Evolutionary conservation across 2,329 filamentous ascomycete genomes (phyloP), one percentile per base, ranked within the genome.

Genomic region (Xylariaceae sp.): DNA sequence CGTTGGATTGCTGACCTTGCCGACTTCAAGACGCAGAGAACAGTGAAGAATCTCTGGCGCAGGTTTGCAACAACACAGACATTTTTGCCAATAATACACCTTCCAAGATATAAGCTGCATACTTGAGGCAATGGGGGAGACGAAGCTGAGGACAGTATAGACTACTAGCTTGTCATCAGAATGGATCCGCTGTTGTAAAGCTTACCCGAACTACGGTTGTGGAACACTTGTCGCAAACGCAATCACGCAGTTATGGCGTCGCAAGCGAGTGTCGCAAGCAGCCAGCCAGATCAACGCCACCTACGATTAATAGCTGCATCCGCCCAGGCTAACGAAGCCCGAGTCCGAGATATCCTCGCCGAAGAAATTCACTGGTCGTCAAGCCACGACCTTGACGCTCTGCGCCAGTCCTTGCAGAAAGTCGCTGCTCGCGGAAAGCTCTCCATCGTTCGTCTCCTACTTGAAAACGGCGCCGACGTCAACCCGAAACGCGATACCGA

Each of bases 321-420:
- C 1, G 66, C 66, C 1, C 69, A 70, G 50, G 69, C 66, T 16
- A 73, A 72, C 55, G 70, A 73, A 49, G 58, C 60, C 5, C 64
- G 67, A 6, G 63, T 74, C 2, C 66, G 67, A 45, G 68, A 70
- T 45, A 66, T 71, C 18, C 60, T 74, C 2, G 58, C 59, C 39
- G 70, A 72, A 43, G 65, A 71, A 4, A 57, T 61, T 6, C 51
- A 61, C 6, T 73, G 71, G 71, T 60, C 60, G 6, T 63, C 67
- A 2, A 53, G 50, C 1, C 60, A 61, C 41, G 71, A 73, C 55
- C 65, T 64, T 51, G 66, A 71, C 50, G 67, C 70, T 4, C 58
- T 73, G 18, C 69, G 71, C 47, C 68, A 70, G 54, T 57, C 69
- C 0, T 63, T 74, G 39, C 70, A 72, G 50, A 72, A 71, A 52